Conservation (phyloP, 2,329 filamentous ascomycete genomes). For the Scytalidium sp. region DNA sequence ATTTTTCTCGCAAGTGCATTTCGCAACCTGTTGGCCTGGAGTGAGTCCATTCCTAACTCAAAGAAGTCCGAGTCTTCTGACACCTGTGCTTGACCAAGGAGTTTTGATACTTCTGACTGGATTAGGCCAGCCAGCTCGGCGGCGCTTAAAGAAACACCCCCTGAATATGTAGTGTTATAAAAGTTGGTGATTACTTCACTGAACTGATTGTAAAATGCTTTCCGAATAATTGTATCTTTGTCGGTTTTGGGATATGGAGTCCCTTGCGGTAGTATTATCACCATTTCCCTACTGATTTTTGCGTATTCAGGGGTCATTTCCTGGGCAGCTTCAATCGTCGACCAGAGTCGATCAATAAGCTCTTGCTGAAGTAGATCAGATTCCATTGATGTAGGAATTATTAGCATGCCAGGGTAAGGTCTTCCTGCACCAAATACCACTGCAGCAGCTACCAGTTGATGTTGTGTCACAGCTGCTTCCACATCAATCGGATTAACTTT, state of each 20-base stretch:
- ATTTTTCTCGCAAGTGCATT: conserved; percentile 21
- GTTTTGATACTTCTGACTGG: conserved; percentile 10
- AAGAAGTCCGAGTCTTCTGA: conserved; percentile 25
- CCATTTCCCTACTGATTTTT: conserved; percentile 48
- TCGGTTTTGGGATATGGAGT: conserved; percentile 43
- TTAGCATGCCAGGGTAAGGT: conserved; percentile 47
- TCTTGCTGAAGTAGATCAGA: conserved; percentile 36
- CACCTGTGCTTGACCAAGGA: conserved; percentile 16
- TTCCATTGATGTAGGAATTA: conserved; percentile 45
- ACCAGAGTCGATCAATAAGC: conserved; percentile 44
- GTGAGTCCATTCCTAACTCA: conserved; percentile 23
- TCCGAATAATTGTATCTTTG: conserved; percentile 50
- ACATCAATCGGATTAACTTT: conserved; percentile 41
- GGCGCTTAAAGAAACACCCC: conserved; percentile 10
- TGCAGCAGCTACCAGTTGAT: conserved; percentile 48
- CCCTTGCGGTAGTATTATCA: conserved; percentile 42
- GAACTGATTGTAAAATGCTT: conserved; percentile 42
- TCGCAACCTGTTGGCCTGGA: conserved; percentile 24
- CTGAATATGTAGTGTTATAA: conserved; percentile 28
- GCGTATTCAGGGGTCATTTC: conserved; percentile 47
- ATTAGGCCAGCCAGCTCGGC: conserved; percentile 9
- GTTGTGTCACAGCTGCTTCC: conserved; percentile 32
- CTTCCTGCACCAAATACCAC: conserved; percentile 53
- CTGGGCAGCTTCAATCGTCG: conserved; percentile 49
- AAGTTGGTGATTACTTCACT: conserved; percentile 36